A percentile compares a stretch with the other conserved stretches of the same genome.
These are phyloP conservation scores for Blastocystis sp. DNA, from an alignment of 352 stramenopile species.

Conservation along the genomic window DNA sequence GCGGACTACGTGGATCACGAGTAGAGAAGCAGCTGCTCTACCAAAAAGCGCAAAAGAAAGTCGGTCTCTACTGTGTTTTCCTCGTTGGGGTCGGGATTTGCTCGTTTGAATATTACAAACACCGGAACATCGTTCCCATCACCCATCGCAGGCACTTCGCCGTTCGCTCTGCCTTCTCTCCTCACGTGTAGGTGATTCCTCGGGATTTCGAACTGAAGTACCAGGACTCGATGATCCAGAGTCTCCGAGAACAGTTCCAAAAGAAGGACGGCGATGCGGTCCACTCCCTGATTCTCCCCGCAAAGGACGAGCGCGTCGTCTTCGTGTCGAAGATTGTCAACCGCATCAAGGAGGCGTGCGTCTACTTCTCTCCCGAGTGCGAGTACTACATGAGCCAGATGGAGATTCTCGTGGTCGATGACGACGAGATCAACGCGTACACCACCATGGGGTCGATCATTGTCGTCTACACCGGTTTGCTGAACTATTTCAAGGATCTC, in stretches of 20 bases:
- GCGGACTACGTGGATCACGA: not conserved
- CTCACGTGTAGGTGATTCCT: slow-evolving; percentile 24
- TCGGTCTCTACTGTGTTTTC: slow-evolving; percentile 29
- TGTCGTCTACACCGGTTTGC: slow-evolving; percentile 46
- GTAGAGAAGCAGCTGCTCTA: slow-evolving; percentile 14
- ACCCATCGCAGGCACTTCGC: slow-evolving; percentile 48
- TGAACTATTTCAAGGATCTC: slow-evolving; percentile 40
- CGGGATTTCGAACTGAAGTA: slow-evolving; percentile 63
- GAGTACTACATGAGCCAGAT: slow-evolving; percentile 52
- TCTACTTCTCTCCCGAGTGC: slow-evolving; percentile 69
- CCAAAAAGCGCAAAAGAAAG: slow-evolving; percentile 12
- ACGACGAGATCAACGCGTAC: slow-evolving; percentile 69
- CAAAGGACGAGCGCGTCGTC: slow-evolving; percentile 19
- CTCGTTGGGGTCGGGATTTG: slow-evolving; percentile 18
- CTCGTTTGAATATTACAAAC: slow-evolving; percentile 48
- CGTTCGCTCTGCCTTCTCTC: not conserved
- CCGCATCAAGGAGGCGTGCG: slow-evolving; percentile 29
- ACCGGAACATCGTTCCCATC: slow-evolving; percentile 53
- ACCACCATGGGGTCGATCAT: slow-evolving; percentile 60
- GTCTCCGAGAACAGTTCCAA: not conserved
- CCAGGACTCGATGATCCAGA: slow-evolving; percentile 29
- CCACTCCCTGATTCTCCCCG: not conserved
- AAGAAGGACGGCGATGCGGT: not conserved
- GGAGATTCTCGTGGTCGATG: slow-evolving; percentile 40
- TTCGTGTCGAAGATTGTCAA: slow-evolving; percentile 7